Evolutionary conservation across 805 yeast genomes (phyloP), one percentile per base, ranked within the genome.

Genomic region (Metschnikowia anglica): DNA sequence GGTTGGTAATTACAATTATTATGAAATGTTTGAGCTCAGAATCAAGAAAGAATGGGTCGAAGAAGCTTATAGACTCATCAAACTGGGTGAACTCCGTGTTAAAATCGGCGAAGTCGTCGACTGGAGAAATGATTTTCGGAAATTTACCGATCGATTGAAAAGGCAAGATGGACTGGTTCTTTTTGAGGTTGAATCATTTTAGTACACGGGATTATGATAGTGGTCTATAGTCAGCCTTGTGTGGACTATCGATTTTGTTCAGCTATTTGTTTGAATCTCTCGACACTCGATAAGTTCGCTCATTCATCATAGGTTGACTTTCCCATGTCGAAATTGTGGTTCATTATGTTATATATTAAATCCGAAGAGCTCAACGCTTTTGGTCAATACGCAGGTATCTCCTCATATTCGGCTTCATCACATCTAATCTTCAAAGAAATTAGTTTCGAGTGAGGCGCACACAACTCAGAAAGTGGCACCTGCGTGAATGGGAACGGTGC

Each of bases 111-210:
- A 52, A 17, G 56, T 48, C 31, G 41, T 54, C 8, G 76, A 70
- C 47, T 70, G 76, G 76, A 55, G 73, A 45, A 57, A 58, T 39
- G 59, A 61, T 39, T 65, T 61, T 49, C 60, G 59, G 36, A 42
- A 55, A n/a, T 53, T 53, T 30, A 56, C 68, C 23, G 57, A 51
- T 15, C 43, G 46, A 8, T 48, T 70, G 42, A 54, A 54, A 32
- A 53, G 45, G 8, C 53, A 52, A 3, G 74, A 70, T 41, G 64
- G 64, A 10, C 64, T 65, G 49, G 49, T 64, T 11, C 54, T 70
- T 11, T 61, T 70, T 21, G 53, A 59, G 47, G 49, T 70, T n/a
- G 76, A 70, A 43, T 63, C 64, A 17, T 70, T 66, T 39, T 69
- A 45, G 28, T 17, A 23, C 12, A 15, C 12, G 25, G 13, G 13